Evolutionary conservation across 371 early-diverging fungal species (phyloP).

Genomic region (Lichtheimia ornata): DNA sequence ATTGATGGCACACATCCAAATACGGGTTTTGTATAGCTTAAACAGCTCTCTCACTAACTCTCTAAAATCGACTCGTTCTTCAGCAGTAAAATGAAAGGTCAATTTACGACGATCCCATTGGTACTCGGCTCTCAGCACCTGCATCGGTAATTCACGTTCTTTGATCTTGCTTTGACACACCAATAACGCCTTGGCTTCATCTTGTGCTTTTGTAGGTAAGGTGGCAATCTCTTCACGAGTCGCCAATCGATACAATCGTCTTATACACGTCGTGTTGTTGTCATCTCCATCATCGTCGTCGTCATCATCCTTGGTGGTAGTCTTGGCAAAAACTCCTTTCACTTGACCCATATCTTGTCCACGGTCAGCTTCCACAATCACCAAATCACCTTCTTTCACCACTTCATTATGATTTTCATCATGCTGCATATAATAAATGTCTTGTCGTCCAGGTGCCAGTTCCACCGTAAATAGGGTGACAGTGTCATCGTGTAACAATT

Average conservation of each 20-base stretch:
- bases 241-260: constrained; percentile 76
- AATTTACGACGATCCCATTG: constrained; percentile 97
- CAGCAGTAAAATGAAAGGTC: constrained; percentile 92
- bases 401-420: neutral
- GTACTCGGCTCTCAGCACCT: constrained; percentile 96
- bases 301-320: constrained; percentile 49
- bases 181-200: constrained; percentile 86
- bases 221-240: constrained; percentile 73
- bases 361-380: constrained; percentile 96
- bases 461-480: constrained; percentile 80
- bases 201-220: constrained; percentile 76
- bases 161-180: constrained; percentile 88
- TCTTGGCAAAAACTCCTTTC: constrained; percentile 35
- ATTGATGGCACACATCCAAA: constrained; percentile 85
- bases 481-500: constrained; percentile 40
- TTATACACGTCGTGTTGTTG: constrained; percentile 25
- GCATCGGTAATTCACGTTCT: constrained; percentile 89
- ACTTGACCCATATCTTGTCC: constrained; percentile 94
- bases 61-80: constrained; percentile 95
- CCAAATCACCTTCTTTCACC: constrained; percentile 72
- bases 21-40: constrained; percentile 98
- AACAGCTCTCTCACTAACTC: constrained; percentile 98
- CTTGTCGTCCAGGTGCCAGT: constrained; percentile 5
- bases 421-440: constrained; percentile 2
- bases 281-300: constrained; percentile 62